phyloP scores from a whole-genome alignment of 495 filamentous ascomycete species.

The Tuber melanosporum region DNA sequence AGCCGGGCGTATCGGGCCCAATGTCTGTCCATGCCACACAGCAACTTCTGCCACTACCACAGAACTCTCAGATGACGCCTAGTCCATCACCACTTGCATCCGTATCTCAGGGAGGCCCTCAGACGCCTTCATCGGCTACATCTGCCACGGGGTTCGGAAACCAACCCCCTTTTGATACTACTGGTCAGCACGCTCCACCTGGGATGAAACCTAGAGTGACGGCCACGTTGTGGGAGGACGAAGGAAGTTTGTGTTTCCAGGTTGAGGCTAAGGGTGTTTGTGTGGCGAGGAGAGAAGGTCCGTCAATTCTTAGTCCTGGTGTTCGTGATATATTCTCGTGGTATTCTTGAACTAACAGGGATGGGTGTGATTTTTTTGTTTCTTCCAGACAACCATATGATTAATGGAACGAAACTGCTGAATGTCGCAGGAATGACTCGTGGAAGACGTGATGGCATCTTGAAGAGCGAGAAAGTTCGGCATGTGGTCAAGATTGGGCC shows the following conservation, averaged over 20 bases:
- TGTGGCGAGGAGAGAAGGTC: constrained; percentile 90
- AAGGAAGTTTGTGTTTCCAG: constrained; percentile 95
- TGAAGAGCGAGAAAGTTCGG: constrained; percentile 94
- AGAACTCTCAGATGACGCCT: constrained; percentile 42
- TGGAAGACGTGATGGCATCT: constrained; percentile 87
- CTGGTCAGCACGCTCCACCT: constrained; percentile 88
- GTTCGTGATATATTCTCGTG: constrained; percentile 6
- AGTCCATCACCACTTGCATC: constrained; percentile 32
- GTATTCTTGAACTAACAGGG: constrained; percentile 25
- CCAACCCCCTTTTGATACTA: constrained; percentile 68
- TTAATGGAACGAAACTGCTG: constrained; percentile 93
- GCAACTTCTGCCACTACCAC: constrained; percentile 64
- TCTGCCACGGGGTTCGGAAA: constrained; percentile 49
- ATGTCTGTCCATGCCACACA: constrained; percentile 53
- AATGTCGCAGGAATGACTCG: constrained; percentile 98
- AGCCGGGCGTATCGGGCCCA: constrained; percentile 57
- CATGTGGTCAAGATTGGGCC: constrained; percentile 98
- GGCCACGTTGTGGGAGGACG: constrained; percentile 96
- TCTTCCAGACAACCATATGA: constrained; percentile 90
- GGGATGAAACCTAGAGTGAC: constrained; percentile 98
- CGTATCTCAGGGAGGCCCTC: constrained; percentile 39
- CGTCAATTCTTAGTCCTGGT: constrained; percentile 37
- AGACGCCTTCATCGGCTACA: constrained; percentile 43
- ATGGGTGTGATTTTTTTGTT: constrained; percentile 9
- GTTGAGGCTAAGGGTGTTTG: constrained; percentile 95